Evolutionary conservation across 192 early-diverging fungal genomes (phyloP), one percentile per base, ranked within the genome.

Genomic region (Entomortierella beljakovae): DNA sequence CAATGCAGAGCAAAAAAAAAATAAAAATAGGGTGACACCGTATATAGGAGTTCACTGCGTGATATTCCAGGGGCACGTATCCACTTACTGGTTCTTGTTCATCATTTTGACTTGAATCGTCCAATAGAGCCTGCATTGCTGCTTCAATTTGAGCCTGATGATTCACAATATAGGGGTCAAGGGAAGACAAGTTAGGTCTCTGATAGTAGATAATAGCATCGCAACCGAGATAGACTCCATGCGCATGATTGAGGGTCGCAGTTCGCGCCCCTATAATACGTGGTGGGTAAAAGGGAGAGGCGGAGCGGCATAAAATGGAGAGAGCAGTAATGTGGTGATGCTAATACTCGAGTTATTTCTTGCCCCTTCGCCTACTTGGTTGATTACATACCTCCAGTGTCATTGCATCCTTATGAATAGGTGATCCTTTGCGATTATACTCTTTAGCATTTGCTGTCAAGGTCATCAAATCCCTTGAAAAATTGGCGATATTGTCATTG

Each of bases 351-450:
- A 43, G 31, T n/a, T 18, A 6, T 16, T 37, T 15, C 52, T 8
- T 38, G 33, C 16, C 7, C 34, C 31, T 50, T 6, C 8, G 13
- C 53, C 29, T 32, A 2, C 23, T 31, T 18, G n/a, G n/a, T 43
- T 57, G 18, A 1, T 42, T 67, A 55, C 35, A 59, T 40, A 79
- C 75, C 75, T 79, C 75, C 33, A 79, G 35, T 25, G 75, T 79
- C n/a, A 42, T 70, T 26, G 75, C 75, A 50, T 79, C 75, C 62
- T 49, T 64, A 40, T 79, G 75, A 29, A 79, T 79, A 54, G 75
- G 75, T 31, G 75, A 79, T 63, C 75, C 75, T 37, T 79, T 79
- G 10, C 75, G 75, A 56, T 79, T 79, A 43, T 79, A 79, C 50
- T 79, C 75, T 42, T 79, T 79, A 28, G 75, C 75, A 22, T 79